phyloP scores from a whole-genome alignment of 371 early-diverging fungal species.

The Basidiobolus meristosporus region DNA sequence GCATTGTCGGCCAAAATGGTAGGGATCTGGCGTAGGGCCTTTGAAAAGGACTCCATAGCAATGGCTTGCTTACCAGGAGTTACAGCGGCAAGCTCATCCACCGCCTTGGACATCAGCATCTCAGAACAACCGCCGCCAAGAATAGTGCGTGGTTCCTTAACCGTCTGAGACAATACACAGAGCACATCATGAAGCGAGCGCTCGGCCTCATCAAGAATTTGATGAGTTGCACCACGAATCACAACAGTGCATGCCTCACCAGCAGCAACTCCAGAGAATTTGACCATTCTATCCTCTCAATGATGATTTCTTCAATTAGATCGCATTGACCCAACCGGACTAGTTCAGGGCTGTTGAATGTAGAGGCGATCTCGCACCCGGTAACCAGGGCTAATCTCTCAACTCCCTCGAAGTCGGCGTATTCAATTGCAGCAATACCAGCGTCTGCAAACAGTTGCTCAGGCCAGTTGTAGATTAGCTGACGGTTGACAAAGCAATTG shows the following conservation, averaged over 20 bases:
- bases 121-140: slow-evolving; percentile 97
- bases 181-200: slow-evolving; percentile 98
- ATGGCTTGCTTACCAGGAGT: slow-evolving; percentile 94
- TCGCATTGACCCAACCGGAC: slow-evolving; percentile 91
- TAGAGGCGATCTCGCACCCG: slow-evolving; percentile 94
- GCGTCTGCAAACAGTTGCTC: slow-evolving; percentile 95
- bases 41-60: slow-evolving; percentile 91
- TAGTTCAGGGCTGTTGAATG: slow-evolving; percentile 96
- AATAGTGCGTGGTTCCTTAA: slow-evolving; percentile 87
- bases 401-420: slow-evolving; percentile 99
- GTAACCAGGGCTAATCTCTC: slow-evolving; percentile 95
- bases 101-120: slow-evolving; percentile 92
- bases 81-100: slow-evolving; percentile 79
- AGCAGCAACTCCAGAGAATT: slow-evolving; percentile 92
- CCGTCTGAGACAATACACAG: slow-evolving; percentile 92
- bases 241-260: slow-evolving; percentile 98
- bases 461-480: slow-evolving; percentile 99
- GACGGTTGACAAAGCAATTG: slow-evolving; percentile 99
- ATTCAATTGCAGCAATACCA: slow-evolving; percentile 95
- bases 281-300: slow-evolving; percentile 95
- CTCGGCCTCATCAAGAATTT: slow-evolving; percentile 98
- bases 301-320: slow-evolving; percentile 90
- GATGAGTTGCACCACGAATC: slow-evolving; percentile 92
- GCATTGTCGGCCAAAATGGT: slow-evolving; percentile 98
- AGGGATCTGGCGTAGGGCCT: slow-evolving; percentile 93